Evolutionary conservation across 768 basidiomycete genomes (phyloP), one percentile per base, ranked within the genome.

Genomic region (Hygrophorus pudorinus): DNA sequence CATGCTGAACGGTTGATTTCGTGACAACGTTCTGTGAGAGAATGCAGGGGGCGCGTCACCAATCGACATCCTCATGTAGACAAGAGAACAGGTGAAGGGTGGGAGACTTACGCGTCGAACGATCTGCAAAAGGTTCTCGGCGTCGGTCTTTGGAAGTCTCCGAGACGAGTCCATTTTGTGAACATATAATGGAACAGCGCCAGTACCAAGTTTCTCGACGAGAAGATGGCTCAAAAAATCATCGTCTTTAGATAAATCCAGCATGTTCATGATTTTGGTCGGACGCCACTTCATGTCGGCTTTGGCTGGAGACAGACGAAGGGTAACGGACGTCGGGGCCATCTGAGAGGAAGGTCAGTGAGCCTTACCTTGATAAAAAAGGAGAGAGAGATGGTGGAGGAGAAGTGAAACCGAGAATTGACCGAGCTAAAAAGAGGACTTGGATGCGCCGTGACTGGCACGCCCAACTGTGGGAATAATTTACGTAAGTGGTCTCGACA

Each of bases 201-300:
- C 83, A 2, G 86, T 86, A 35, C 88, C 87, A 28, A 91, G 76
- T 54, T 89, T 89, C 66, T 91, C 87, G 49, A 91, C 85, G 46
- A 91, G 78, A 31, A 91, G 73, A 66, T 90, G 85, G 56, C 82
- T 85, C 59, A 91, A 79, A 61, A 89, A 90, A 65, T 91, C 88
- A 61, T 91, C 88, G 65, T 91, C 88, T 62, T 78, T 80, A 56
- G 87, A 85, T 49, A 91, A 76, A 76, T 91, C 88, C 63, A 76
- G 76, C 73, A 86, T 83, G 67, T 86, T 85, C 86, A 90, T 90
- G 54, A 85, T 81, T 71, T 85, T 88, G 39, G 85, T 89, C 14
- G 80, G 80, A 34, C 82, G 78, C 86, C 86, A 89, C 65, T 65
- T 54, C 46, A 80, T 56, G 46, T 56, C 43, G 32, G 57, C 55